A percentile compares a stretch with the other conserved stretches of the same genome.
Evolutionary conservation across 2,329 filamentous ascomycete species (phyloP).

Genomic region (Xylaria sp.): DNA sequence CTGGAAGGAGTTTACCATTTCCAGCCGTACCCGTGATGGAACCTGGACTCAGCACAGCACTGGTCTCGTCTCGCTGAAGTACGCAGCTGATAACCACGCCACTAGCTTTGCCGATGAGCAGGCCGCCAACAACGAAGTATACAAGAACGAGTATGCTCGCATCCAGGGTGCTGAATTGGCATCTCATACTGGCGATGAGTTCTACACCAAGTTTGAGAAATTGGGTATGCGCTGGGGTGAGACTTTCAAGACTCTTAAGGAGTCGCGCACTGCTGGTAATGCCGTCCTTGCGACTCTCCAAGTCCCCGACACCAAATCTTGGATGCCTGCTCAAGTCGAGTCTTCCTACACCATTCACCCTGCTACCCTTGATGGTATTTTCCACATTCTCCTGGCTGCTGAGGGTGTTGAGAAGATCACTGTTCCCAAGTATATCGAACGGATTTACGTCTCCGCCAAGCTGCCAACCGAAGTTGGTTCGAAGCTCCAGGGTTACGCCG

Average conservation of each 20-base stretch:
- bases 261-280: slow-evolving; percentile 39
- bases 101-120: slow-evolving; percentile 43
- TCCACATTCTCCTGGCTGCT: slow-evolving; percentile 45
- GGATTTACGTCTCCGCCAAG: slow-evolving; percentile 45
- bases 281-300: slow-evolving; percentile 41
- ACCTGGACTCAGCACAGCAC: slow-evolving; percentile 47
- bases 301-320: slow-evolving; percentile 43
- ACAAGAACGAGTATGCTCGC: slow-evolving; percentile 43
- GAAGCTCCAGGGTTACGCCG: slow-evolving; percentile 43
- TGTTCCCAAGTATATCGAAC: slow-evolving; percentile 46
- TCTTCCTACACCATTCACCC: slow-evolving; percentile 44
- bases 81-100: slow-evolving; percentile 41
- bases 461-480: slow-evolving; percentile 41
- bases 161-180: slow-evolving; percentile 35
- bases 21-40: slow-evolving; percentile 44
- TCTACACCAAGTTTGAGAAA: slow-evolving; percentile 46
- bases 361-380: slow-evolving; percentile 44
- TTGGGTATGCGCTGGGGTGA: slow-evolving; percentile 46
- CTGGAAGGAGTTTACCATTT: slow-evolving; percentile 46
- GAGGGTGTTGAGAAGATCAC: slow-evolving; percentile 44
- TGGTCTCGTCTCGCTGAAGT: slow-evolving; percentile 45
- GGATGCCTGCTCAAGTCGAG: slow-evolving; percentile 44
- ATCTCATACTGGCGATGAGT: slow-evolving; percentile 40
- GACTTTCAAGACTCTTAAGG: slow-evolving; percentile 42
- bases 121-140: slow-evolving; percentile 39